Percentiles rank a stretch among this genome's conserved stretches.
Evolutionary conservation across 768 basidiomycete genomes (phyloP).

Genomic region (Mycena vulgaris): DNA sequence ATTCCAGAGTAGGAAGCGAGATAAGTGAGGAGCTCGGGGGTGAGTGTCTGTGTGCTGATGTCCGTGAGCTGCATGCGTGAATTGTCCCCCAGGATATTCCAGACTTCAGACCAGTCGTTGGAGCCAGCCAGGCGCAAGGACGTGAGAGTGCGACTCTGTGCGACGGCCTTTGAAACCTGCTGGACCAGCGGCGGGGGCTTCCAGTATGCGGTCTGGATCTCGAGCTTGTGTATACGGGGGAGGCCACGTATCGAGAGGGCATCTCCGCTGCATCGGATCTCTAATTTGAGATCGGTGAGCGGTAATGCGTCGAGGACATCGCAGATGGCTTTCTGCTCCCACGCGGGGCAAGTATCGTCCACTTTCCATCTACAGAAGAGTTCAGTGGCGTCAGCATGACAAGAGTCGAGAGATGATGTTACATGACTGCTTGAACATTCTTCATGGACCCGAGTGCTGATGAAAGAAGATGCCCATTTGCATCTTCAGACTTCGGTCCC

Average conservation of each 20-base stretch:
- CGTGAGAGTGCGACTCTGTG: not conserved
- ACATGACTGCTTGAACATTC: conserved; percentile 7
- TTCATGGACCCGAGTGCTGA: conserved; percentile 9
- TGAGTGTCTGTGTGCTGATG: not conserved
- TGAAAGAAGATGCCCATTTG: conserved; percentile 4
- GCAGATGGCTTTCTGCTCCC: not conserved
- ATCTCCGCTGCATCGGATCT: not conserved
- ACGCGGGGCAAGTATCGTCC: not conserved
- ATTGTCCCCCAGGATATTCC: not conserved
- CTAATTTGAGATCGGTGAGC: not conserved
- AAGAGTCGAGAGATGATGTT: not conserved
- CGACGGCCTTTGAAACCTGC: not conserved
- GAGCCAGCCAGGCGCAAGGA: not conserved
- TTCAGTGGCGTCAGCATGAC: not conserved
- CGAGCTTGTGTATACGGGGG: not conserved
- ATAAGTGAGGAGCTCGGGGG: not conserved
- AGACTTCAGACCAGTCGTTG: conserved; percentile 3
- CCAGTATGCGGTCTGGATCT: not conserved
- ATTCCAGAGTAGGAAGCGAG: conserved; percentile 8
- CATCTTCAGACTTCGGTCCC: not conserved
- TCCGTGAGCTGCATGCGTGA: not conserved
- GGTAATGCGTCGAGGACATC: conserved; percentile 2
- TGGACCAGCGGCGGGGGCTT: not conserved
- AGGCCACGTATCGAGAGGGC: not conserved
- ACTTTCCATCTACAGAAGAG: conserved; percentile 1